Conservation (phyloP, 1,284 basidiomycete species). For the Ustilago crameri region DNA sequence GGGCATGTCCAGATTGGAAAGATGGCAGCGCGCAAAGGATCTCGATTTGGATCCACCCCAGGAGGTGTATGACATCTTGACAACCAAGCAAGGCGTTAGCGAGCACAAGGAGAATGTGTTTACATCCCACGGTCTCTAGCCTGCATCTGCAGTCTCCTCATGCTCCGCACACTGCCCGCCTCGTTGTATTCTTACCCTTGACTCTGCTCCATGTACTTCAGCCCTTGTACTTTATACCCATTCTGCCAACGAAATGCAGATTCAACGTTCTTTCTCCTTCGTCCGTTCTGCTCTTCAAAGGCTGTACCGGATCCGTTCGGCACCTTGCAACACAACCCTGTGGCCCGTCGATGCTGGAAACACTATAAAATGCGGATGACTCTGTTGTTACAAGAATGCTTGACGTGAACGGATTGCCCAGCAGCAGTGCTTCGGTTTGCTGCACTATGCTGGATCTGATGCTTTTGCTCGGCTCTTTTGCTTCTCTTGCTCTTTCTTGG, state of each 20-base stretch:
- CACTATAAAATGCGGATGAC: too few species aligned
- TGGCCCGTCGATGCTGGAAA: too few species aligned
- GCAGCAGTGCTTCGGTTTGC: too few species aligned
- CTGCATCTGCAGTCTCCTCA: background rate
- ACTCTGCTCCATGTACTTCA: slow-evolving; percentile 12
- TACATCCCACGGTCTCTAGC: slow-evolving; percentile 22
- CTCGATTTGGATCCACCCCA: slow-evolving; percentile 84
- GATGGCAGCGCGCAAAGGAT: slow-evolving; percentile 86
- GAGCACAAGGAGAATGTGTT: slow-evolving; percentile 47
- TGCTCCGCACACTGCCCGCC: background rate
- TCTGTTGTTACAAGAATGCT: slow-evolving; percentile 15
- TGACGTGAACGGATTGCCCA: too few species aligned
- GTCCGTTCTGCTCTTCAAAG: too few species aligned
- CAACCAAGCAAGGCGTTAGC: slow-evolving; percentile 54
- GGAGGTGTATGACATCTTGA: slow-evolving; percentile 74
- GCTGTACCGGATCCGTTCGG: too few species aligned
- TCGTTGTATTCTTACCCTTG: background rate
- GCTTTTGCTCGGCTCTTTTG: slow-evolving; percentile 4
- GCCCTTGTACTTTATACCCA: slow-evolving; percentile 37
- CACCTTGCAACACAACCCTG: too few species aligned
- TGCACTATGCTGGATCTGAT: slow-evolving; percentile 7
- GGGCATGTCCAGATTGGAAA: slow-evolving; percentile 82
- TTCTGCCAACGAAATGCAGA: slow-evolving; percentile 19
- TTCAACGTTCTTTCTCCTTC: background rate
- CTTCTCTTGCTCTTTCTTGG: slow-evolving; percentile 33